Evolutionary conservation across 225 moss, liverwort and hornwort genomes (phyloP).

Genomic region (Thuidium tamariscinum): DNA sequence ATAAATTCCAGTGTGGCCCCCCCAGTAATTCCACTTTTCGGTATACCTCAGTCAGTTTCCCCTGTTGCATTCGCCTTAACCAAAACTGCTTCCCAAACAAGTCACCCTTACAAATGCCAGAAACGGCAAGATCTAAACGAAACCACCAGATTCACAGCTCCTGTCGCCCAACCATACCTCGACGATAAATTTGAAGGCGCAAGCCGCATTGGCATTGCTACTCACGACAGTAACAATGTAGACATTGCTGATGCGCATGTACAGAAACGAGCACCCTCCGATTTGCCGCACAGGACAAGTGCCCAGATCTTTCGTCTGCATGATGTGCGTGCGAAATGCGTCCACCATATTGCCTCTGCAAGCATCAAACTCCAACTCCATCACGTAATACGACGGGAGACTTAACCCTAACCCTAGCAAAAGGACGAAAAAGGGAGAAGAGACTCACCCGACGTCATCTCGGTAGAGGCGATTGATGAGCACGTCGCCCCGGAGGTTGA

Average conservation of each 20-base stretch:
- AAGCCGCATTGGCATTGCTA: constrained; percentile 61
- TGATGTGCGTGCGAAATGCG: constrained; percentile 57
- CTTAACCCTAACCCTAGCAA: background rate
- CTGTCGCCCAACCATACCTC: constrained; percentile 14
- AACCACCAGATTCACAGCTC: background rate
- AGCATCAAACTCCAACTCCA: background rate
- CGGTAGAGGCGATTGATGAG: constrained; percentile 64
- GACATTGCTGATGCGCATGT: constrained; percentile 68
- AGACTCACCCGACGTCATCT: constrained; percentile 47
- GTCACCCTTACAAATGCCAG: background rate
- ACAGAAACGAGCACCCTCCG: constrained; percentile 53
- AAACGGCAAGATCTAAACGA: background rate
- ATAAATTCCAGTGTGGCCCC: background rate
- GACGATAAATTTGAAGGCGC: constrained; percentile 59
- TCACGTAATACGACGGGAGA: background rate
- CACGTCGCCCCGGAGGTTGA: constrained; percentile 61
- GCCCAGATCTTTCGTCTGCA: constrained; percentile 66
- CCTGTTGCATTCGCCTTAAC: background rate
- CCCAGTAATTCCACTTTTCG: background rate
- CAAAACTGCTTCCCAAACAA: background rate
- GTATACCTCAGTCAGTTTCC: background rate
- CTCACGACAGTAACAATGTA: constrained; percentile 61
- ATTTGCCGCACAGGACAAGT: constrained; percentile 58
- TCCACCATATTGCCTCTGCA: constrained; percentile 61
- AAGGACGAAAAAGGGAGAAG: background rate